These are phyloP conservation scores for Parathielavia appendiculata DNA, from an alignment of 495 filamentous ascomycete species.

Conservation along the genomic window DNA sequence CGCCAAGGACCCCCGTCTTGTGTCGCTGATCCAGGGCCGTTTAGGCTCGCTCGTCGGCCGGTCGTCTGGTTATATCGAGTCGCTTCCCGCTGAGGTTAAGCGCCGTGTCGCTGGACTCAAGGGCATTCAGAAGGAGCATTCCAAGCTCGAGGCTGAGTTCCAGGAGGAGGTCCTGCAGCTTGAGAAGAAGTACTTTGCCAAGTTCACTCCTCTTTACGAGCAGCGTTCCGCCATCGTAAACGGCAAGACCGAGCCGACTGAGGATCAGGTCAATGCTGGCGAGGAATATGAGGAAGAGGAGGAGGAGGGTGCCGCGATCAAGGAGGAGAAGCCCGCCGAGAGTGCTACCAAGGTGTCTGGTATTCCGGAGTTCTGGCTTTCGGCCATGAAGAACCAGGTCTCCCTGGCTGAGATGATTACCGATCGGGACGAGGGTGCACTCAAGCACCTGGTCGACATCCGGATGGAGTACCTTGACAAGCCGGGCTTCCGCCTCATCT, in stretches of 20 bases:
- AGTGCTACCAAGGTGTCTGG: slow-evolving; percentile 52
- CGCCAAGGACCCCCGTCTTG: slow-evolving; percentile 85
- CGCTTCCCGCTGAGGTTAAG: slow-evolving; percentile 79
- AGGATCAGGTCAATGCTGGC: slow-evolving; percentile 77
- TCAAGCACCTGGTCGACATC: slow-evolving; percentile 88
- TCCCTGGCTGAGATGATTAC: slow-evolving; percentile 97
- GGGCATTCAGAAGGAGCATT: slow-evolving; percentile 97
- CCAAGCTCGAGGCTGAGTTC: slow-evolving; percentile 95
- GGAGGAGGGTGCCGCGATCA: slow-evolving; percentile 46
- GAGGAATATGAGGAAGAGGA: slow-evolving; percentile 69
- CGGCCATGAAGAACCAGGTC: slow-evolving; percentile 98
- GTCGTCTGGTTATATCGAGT: slow-evolving; percentile 97
- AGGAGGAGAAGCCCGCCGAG: slow-evolving; percentile 45
- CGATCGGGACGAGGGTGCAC: slow-evolving; percentile 87
- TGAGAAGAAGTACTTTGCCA: slow-evolving; percentile 98
- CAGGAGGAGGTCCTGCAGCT: slow-evolving; percentile 96
- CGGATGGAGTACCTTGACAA: slow-evolving; percentile 99
- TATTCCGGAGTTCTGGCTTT: slow-evolving; percentile 99
- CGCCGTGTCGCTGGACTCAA: slow-evolving; percentile 92
- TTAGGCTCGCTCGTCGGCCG: slow-evolving; percentile 88
- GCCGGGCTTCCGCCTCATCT: slow-evolving; percentile 95
- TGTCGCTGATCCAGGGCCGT: slow-evolving; percentile 95
- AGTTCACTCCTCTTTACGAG: slow-evolving; percentile 96
- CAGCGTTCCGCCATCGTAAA: slow-evolving; percentile 92
- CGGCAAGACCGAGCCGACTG: slow-evolving; percentile 77